Evolutionary conservation across 345 rosid genomes (phyloP), one percentile per base, ranked within the genome.

Genomic region (Camelina hispida): DNA sequence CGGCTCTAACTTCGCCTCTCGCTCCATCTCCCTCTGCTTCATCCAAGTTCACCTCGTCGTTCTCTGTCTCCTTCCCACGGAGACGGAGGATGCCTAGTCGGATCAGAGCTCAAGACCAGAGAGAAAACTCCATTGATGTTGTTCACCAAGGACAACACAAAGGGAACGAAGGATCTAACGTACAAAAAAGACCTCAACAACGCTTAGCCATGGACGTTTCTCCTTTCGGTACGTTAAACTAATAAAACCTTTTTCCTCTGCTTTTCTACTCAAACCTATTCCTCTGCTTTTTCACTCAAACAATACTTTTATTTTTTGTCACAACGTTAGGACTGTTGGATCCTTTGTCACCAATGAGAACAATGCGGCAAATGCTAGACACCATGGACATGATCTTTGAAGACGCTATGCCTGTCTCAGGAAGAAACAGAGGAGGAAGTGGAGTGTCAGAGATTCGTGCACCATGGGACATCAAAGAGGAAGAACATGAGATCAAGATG

Each of bases 381-480:
- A 77, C 96, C 0, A 84, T 91, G 91, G 97, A 93, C 83, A 73
- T 86, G 30, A 53, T 93, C 14, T 84, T 93, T 14, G 96, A 83
- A 22, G 96, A 86, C 38, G 50, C 84, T 0, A 66, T 85, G 86
- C 48, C 74, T 11, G 23, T 79, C 17, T 81, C 86, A 0, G 82
- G 84, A 43, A 68, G 81, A 20, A 81, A 37, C 76, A 66, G 81
- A 53, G 66, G 74, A 20, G 73, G 32, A 10, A 78, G 10, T 46
- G 71, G 76, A 38, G 76, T 15, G 28, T 40, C 81, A 2, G 91
- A 78, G 15, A 77, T 82, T 3, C 85, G 93, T 3, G 71, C 85
- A 0, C 98, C 97, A 0, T 93, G 98, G 96, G 98, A 93, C 63
- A 84, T 89, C 38, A 85, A 85, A n/a, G 96, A 93, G 0, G 97